A percentile compares a stretch with the other conserved stretches of the same genome.
These are phyloP conservation scores for Diversispora eburnea DNA, from an alignment of 192 early-diverging fungal genomes.

Conservation along the genomic window DNA sequence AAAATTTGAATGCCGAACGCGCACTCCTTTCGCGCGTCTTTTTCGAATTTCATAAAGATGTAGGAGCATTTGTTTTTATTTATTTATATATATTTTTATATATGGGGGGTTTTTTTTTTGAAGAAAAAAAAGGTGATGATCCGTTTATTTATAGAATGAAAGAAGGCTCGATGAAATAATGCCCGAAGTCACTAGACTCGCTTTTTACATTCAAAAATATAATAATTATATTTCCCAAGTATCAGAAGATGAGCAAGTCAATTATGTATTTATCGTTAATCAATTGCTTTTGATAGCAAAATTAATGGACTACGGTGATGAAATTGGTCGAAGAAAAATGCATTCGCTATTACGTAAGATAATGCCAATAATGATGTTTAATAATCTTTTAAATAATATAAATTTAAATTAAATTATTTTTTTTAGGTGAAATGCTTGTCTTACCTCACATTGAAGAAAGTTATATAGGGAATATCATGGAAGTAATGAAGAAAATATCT, in stretches of 20 bases:
- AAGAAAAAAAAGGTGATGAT: slow-evolving; percentile 47
- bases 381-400: slow-evolving; percentile 5
- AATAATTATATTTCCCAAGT: slow-evolving; percentile 49
- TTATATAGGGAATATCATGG: slow-evolving; percentile 71
- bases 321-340: slow-evolving; percentile 75
- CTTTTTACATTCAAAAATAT: slow-evolving; percentile 55
- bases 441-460: slow-evolving; percentile 72
- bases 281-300: slow-evolving; percentile 73
- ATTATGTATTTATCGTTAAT: slow-evolving; percentile 62
- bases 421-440: slow-evolving; percentile 69
- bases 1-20: slow-evolving; percentile 49
- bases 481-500: slow-evolving; percentile 71
- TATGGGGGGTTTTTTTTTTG: not conserved
- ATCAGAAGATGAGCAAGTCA: slow-evolving; percentile 44
- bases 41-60: slow-evolving; percentile 44
- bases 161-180: slow-evolving; percentile 62
- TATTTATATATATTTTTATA: slow-evolving; percentile 25
- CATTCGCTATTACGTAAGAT: slow-evolving; percentile 67
- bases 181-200: slow-evolving; percentile 63
- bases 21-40: slow-evolving; percentile 47
- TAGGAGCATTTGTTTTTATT: slow-evolving; percentile 26
- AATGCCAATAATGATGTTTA: not conserved
- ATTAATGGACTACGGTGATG: slow-evolving; percentile 81
- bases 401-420: not conserved
- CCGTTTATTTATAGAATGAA: slow-evolving; percentile 47